A percentile compares a stretch with the other conserved stretches of the same genome.
Conservation (phyloP, 1,284 basidiomycete genomes). For the Salmacisia buchloeana region DNA sequence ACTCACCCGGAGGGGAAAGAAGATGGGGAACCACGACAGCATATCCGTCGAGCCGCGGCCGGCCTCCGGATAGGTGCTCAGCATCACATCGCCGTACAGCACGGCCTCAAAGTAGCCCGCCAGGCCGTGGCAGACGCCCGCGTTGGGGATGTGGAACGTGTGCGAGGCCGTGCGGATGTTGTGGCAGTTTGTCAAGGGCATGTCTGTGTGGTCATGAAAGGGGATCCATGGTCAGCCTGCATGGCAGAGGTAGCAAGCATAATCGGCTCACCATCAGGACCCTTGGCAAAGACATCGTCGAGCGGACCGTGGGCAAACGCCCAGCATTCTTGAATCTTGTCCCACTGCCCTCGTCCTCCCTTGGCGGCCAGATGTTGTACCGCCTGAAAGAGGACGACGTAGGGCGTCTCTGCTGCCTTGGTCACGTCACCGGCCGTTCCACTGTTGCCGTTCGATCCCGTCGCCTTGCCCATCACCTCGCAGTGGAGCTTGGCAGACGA, state of each 20-base stretch:
- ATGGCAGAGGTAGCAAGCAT: background rate
- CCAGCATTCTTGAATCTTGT: slow-evolving; percentile 91
- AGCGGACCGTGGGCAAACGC: slow-evolving; percentile 72
- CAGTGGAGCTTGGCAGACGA: slow-evolving; percentile 86
- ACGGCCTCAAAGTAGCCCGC: slow-evolving; percentile 97
- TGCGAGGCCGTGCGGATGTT: slow-evolving; percentile 51
- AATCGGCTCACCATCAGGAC: slow-evolving; percentile 5
- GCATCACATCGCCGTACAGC: slow-evolving; percentile 76
- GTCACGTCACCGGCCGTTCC: slow-evolving; percentile 5
- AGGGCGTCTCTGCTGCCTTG: slow-evolving; percentile 79
- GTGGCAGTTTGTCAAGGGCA: slow-evolving; percentile 53
- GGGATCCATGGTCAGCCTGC: background rate
- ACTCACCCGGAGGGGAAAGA: slow-evolving; percentile 64
- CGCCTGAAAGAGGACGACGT: slow-evolving; percentile 95
- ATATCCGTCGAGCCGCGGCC: slow-evolving; percentile 78
- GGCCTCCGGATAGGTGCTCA: slow-evolving; percentile 86
- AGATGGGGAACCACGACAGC: slow-evolving; percentile 98
- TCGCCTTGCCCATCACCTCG: slow-evolving; percentile 16
- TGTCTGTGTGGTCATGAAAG: slow-evolving; percentile 21
- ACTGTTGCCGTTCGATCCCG: too few relatives aligned
- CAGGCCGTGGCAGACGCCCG: slow-evolving; percentile 90
- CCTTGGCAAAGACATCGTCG: slow-evolving; percentile 7
- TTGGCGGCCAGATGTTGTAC: slow-evolving; percentile 56
- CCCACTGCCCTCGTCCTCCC: slow-evolving; percentile 59
- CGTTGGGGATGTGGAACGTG: slow-evolving; percentile 88